These are phyloP conservation scores for Raddia distichophylla DNA, from an alignment of 176 grass and related monocot genomes.

Conservation along the genomic window DNA sequence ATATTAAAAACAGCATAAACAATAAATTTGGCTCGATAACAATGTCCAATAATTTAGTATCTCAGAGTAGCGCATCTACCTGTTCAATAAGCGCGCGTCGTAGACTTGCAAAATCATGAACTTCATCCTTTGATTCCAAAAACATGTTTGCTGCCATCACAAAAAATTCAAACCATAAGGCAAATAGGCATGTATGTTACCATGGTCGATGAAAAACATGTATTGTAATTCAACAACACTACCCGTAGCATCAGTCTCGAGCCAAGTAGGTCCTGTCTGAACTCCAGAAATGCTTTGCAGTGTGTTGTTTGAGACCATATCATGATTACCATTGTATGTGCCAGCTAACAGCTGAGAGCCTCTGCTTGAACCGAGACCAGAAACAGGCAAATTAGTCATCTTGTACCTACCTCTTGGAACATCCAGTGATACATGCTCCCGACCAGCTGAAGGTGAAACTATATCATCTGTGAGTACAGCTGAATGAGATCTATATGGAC, in stretches of 20 bases:
- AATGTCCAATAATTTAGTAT: constrained; percentile 29
- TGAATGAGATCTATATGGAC: constrained; percentile 59
- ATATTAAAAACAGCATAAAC: constrained; percentile 4
- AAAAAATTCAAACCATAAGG: constrained; percentile 56
- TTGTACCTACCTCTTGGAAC: constrained; percentile 66
- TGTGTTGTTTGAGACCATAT: constrained; percentile 53
- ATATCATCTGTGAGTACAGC: constrained; percentile 54
- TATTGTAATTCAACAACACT: constrained; percentile 51
- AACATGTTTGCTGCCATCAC: constrained; percentile 64
- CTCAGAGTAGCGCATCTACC: constrained; percentile 50
- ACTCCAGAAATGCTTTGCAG: constrained; percentile 52
- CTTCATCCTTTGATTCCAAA: constrained; percentile 79
- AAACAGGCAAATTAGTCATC: constrained; percentile 49
- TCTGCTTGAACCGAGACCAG: constrained; percentile 81
- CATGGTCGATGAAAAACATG: constrained; percentile 4
- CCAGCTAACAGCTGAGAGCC: constrained; percentile 62
- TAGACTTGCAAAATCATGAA: constrained; percentile 69
- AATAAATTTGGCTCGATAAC: constrained; percentile 3
- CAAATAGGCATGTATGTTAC: constrained; percentile 17
- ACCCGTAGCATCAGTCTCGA: constrained; percentile 81
- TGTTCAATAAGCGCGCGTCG: constrained; percentile 80
- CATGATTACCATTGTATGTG: constrained; percentile 60
- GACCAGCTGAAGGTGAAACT: constrained; percentile 62
- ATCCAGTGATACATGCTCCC: constrained; percentile 60
- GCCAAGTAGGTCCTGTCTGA: constrained; percentile 62